phyloP scores from a whole-genome alignment of 2,329 filamentous ascomycete genomes.

The Bipolaris victoriae region DNA sequence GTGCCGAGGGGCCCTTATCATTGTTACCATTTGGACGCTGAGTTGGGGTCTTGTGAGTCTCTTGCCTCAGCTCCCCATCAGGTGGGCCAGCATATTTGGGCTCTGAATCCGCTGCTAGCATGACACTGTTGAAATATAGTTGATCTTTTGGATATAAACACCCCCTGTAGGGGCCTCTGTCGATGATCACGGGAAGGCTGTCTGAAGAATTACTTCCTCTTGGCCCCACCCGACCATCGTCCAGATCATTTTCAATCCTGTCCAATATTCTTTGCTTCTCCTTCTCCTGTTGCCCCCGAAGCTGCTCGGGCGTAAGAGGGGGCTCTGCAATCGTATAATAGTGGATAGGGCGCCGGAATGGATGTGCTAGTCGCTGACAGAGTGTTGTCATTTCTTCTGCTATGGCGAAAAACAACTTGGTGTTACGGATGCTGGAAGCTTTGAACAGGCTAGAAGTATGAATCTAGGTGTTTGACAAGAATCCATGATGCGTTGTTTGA shows the following conservation, averaged over 20 bases:
- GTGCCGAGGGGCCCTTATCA: not conserved
- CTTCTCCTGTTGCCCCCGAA: not conserved
- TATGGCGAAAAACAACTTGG: not conserved
- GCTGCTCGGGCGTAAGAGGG: conserved; percentile 1
- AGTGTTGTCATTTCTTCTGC: conserved; percentile 17
- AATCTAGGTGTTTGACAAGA: not conserved
- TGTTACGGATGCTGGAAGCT: not conserved
- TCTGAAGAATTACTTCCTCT: conserved; percentile 5
- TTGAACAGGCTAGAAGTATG: not conserved
- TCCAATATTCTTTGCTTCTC: conserved; percentile 1
- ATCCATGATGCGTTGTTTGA: conserved; percentile 11
- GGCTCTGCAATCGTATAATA: conserved; percentile 1
- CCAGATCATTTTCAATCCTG: conserved; percentile 8
- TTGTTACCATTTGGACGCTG: not conserved
- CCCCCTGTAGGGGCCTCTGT: conserved; percentile 21
- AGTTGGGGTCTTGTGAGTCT: conserved; percentile 5
- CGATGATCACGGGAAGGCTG: conserved; percentile 19
- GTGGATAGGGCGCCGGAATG: conserved; percentile 14
- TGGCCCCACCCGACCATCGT: conserved; percentile 5
- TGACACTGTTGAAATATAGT: conserved; percentile 29
- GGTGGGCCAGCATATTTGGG: conserved; percentile 4
- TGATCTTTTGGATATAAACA: conserved; percentile 20
- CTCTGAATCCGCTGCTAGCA: conserved; percentile 21
- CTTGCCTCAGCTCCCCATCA: conserved; percentile 8
- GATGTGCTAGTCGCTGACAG: conserved; percentile 18